Percentiles rank a stretch among this genome's conserved stretches.
These are phyloP conservation scores for Sporisorium iseilematis-ciliati DNA, from an alignment of 1,284 basidiomycete genomes.

Conservation along the genomic window DNA sequence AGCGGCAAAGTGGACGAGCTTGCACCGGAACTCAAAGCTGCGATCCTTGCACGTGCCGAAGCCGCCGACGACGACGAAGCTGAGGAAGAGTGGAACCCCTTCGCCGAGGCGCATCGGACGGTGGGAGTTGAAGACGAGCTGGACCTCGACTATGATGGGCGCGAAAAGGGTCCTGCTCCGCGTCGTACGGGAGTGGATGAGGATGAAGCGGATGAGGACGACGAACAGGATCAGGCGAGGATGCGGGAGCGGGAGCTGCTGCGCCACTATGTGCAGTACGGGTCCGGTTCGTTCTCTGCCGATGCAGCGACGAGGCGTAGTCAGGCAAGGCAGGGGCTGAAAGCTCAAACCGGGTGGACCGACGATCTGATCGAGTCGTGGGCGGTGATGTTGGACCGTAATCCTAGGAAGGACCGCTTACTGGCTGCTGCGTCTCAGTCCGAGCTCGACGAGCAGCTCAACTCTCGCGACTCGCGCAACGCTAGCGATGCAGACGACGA, in stretches of 20 bases:
- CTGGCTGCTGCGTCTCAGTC: slow-evolving; percentile 47
- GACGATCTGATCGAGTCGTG: slow-evolving; percentile 60
- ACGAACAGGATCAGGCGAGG: slow-evolving; percentile 18
- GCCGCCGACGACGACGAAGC: slow-evolving; percentile 50
- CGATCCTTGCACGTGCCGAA: slow-evolving; percentile 51
- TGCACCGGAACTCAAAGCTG: slow-evolving; percentile 47
- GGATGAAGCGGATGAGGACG: slow-evolving; percentile 14
- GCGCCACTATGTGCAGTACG: slow-evolving; percentile 37
- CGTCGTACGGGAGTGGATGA: slow-evolving; percentile 14
- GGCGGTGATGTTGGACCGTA: slow-evolving; percentile 59
- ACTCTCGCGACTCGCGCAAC: slow-evolving; percentile 10
- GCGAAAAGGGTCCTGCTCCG: slow-evolving; percentile 16
- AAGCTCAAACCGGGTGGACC: slow-evolving; percentile 39
- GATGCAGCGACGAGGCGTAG: slow-evolving; percentile 35
- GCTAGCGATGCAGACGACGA: slow-evolving; percentile 18
- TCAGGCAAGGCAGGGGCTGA: slow-evolving; percentile 21
- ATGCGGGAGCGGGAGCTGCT: slow-evolving; percentile 40
- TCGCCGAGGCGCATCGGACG: slow-evolving; percentile 26
- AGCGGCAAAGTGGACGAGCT: slow-evolving; percentile 34
- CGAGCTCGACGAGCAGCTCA: slow-evolving; percentile 24
- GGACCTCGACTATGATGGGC: slow-evolving; percentile 46
- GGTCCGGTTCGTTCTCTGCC: slow-evolving; percentile 23
- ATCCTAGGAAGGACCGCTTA: slow-evolving; percentile 52
- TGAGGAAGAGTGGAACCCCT: slow-evolving; percentile 55
- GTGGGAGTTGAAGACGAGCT: slow-evolving; percentile 55